Base-by-base conservation (phyloP, 768 basidiomycete species). In the Boletus vermiculosoides region DNA sequence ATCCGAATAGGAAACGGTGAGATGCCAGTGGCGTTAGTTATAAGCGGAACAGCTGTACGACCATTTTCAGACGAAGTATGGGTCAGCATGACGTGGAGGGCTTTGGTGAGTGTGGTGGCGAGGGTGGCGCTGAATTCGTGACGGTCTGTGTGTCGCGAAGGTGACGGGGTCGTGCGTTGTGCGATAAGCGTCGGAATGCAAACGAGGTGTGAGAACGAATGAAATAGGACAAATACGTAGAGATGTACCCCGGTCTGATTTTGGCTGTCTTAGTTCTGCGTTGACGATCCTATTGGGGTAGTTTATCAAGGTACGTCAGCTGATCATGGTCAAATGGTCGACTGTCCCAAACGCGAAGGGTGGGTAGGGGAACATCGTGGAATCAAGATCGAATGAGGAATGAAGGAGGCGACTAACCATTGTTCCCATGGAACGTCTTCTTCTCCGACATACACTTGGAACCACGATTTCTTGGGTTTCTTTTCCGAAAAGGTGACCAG, bases 361-460 rank as follows among this genome's bases (percentile, higher is more conserved):
- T 9, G 6, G 8, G 12, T 34, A 11, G 15, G 13, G 13, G 2
- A 7, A n/a, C 30, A 5, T 28, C 28, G 5, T 28, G 31, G 31
- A 0, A 4, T 34, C 33, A 39, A 33, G 39, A 28, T 25, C 16
- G 36, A 25, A 52, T 4, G 44, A 52, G 39, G 31, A 40, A 47
- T 36, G n/a, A 15, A 36, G 45, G 5, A 23, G 15, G 45, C 23
- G 25, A 62, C 76, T 7, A 13, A 90, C 91, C 91, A 93, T 72
- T 90, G 85, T 68, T 93, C 92, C 91, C 91, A 93, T 51, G 90
- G 84, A 15, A 92, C 83, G 25, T 92, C 89, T 67, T 93, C 91
- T 73, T 93, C 88, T 1, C 80, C 85, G 62, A 80, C 77, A 40
- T 85, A 85, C 12, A 83, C 81, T 50, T 80, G 80, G 63, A 91